Base-by-base conservation (phyloP, 2,329 filamentous ascomycete species). In the Phaeomoniella chlamydospora region DNA sequence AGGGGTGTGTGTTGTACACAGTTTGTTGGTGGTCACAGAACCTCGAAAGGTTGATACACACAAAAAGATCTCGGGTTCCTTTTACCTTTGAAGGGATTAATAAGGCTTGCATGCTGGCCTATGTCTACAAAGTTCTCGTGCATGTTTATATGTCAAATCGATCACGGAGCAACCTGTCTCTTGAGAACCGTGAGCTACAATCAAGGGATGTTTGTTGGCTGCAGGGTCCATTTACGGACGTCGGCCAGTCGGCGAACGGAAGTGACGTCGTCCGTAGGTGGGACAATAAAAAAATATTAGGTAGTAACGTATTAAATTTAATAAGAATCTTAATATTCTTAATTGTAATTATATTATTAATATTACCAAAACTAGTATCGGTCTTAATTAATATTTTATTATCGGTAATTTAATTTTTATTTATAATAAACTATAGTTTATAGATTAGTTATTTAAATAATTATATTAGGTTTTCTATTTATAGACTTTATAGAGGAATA, bases 331-430 rank as follows among this genome's bases (percentile, higher is more conserved):
- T 58, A 48, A 94, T 80, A 52, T 84, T 71, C 43, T 85, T 73
- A 39, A 80, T 75, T 29, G 73, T 72, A 39, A 98, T 72, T 44
- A 94, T 75, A 74, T 96, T 96, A 71, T 96, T 96, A 50, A 86
- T 68, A 70, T 88, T 94, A 51, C 82, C 80, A 51, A 77, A 68
- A 45, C 72, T 70, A n/a, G n/a, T n/a, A 67, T 94, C 88, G 52
- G 75, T 74, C 62, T 94, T 87, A 61, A 80, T 78, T 40, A 82
- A 81, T 30, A 78, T 80, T 40, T 76, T 75, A 49, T 78, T 74
- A 60, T 94, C 87, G 56, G 77, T 81, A 35, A 75, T 77, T 90
- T 90, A 98, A 48, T 72, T 74, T 47, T 82, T 84, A 70, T 98
- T 85, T 46, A 94, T 88, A 49, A 98, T 82, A 59, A 94, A 98